Conservation (phyloP, 768 basidiomycete genomes). For the Peribolospora baueri region DNA sequence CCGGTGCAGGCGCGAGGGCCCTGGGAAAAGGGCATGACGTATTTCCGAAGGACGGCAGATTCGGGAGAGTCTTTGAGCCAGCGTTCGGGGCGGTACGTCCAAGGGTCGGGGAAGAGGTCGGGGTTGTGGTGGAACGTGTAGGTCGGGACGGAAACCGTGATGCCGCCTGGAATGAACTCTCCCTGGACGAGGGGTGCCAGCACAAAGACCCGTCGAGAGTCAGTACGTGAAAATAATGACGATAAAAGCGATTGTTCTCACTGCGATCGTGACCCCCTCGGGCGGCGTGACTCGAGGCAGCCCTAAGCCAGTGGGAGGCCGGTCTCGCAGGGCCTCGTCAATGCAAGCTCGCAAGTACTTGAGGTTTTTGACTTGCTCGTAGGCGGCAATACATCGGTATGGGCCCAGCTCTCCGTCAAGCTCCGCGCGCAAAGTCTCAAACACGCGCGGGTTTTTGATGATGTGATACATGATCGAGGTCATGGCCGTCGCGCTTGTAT, state of each 20-base stretch:
- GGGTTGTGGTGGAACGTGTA: background rate
- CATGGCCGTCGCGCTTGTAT: constrained; percentile 20
- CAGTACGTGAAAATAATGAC: constrained; percentile 15
- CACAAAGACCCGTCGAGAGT: constrained; percentile 17
- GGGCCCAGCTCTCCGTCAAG: constrained; percentile 2
- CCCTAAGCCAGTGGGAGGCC: background rate
- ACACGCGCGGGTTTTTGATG: constrained; percentile 1
- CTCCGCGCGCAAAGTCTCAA: constrained; percentile 2
- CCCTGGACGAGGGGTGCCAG: constrained; percentile 10
- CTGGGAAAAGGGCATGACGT: background rate
- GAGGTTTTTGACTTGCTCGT: background rate
- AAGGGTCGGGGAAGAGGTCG: background rate
- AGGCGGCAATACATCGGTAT: background rate
- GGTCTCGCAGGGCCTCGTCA: background rate
- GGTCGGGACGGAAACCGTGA: background rate
- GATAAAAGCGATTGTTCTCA: constrained; percentile 11
- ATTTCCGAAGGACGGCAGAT: background rate
- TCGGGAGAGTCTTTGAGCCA: background rate
- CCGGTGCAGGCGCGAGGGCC: background rate
- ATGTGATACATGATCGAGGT: constrained; percentile 14
- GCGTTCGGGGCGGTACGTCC: background rate
- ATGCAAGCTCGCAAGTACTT: constrained; percentile 3
- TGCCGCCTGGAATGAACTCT: background rate
- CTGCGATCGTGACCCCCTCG: background rate
- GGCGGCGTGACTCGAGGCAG: background rate